A percentile compares a stretch with the other conserved stretches of the same genome.
phyloP scores from a whole-genome alignment of 805 yeast genomes.

The Debaryomyces tyrocola region DNA sequence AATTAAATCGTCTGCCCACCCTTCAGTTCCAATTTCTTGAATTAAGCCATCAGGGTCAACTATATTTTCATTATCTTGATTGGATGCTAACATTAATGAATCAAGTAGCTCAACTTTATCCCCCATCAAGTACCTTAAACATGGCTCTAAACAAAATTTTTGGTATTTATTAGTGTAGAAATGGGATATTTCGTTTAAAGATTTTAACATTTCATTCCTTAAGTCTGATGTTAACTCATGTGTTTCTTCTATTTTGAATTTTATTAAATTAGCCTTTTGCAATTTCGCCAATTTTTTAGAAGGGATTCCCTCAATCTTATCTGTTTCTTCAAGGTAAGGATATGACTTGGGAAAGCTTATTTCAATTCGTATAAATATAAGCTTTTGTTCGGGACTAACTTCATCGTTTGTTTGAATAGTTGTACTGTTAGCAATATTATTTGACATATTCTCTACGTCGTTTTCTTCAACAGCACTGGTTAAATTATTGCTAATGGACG shows the following conservation, averaged over 20 bases:
- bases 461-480: conserved; percentile 2
- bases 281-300: conserved; percentile 15
- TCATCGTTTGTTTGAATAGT: conserved; percentile 9
- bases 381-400: conserved; percentile 45
- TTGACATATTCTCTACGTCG: conserved; percentile 2
- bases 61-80: conserved; percentile 15
- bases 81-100: conserved; percentile 21
- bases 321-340: conserved; percentile 49
- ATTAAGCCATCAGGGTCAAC: conserved; percentile 18
- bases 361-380: conserved; percentile 67
- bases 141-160: conserved; percentile 75
- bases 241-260: conserved; percentile 74
- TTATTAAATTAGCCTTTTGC: conserved; percentile 23
- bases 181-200: conserved; percentile 54
- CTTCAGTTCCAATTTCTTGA: conserved; percentile 39
- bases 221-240: conserved; percentile 58
- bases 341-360: conserved; percentile 72
- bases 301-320: neutral
- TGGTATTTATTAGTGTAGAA: conserved; percentile 55
- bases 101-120: conserved; percentile 58
- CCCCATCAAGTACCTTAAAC: conserved; percentile 77
- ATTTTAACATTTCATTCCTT: conserved; percentile 49
- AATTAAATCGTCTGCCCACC: conserved; percentile 44
- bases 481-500: neutral
- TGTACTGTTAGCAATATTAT: neutral